Percentiles rank a stretch among this genome's conserved stretches.
These are phyloP conservation scores for Albophoma yamanashiensis DNA, from an alignment of 2,329 filamentous ascomycete genomes.

Conservation along the genomic window DNA sequence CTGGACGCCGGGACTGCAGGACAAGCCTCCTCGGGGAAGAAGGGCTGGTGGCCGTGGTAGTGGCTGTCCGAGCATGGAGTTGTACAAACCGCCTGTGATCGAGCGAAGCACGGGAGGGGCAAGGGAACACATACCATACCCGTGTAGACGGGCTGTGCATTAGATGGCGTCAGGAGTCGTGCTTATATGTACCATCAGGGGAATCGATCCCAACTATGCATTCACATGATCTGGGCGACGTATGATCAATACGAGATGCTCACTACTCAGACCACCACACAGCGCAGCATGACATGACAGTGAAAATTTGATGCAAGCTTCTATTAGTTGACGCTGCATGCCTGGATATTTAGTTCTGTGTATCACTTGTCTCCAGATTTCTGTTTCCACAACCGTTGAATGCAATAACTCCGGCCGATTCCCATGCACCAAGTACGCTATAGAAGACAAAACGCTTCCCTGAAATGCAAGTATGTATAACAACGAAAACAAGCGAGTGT, in stretches of 20 bases:
- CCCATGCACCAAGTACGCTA: slow-evolving; percentile 2
- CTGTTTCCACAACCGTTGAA: not conserved
- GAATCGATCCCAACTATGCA: slow-evolving; percentile 5
- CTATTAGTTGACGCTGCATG: not conserved
- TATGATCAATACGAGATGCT: not conserved
- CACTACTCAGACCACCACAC: not conserved
- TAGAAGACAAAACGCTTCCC: slow-evolving; percentile 3
- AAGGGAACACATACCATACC: slow-evolving; percentile 26
- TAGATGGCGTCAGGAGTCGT: slow-evolving; percentile 30
- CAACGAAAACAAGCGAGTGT: not conserved
- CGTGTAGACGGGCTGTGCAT: slow-evolving; percentile 33
- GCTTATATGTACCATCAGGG: slow-evolving; percentile 22
- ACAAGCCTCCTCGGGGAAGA: slow-evolving; percentile 25
- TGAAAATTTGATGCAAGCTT: not conserved
- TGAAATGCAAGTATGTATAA: not conserved
- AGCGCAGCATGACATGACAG: not conserved
- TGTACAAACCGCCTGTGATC: not conserved
- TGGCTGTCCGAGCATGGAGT: slow-evolving; percentile 4
- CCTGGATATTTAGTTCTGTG: not conserved
- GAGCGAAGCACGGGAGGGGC: slow-evolving; percentile 5
- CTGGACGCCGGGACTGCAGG: slow-evolving; percentile 18
- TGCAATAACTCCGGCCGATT: not conserved
- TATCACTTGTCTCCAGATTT: not conserved
- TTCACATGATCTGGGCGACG: not conserved
- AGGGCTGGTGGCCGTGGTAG: slow-evolving; percentile 36